A percentile compares a stretch with the other conserved stretches of the same genome.
phyloP scores from a whole-genome alignment of 1,284 basidiomycete species.

The Ustilago xerochloae region DNA sequence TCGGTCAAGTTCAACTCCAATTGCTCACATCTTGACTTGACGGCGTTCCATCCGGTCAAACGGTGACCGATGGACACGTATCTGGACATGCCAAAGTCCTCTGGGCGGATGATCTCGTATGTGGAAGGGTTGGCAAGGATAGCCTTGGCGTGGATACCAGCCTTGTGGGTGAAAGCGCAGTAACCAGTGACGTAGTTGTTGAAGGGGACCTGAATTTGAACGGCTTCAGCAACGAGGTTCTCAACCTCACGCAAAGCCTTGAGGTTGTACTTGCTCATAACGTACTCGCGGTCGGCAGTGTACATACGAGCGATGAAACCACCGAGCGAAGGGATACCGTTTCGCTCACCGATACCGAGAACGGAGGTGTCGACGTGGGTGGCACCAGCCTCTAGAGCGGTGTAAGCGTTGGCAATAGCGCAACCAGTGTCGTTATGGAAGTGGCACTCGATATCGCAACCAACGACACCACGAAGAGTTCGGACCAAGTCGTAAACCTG shows the following conservation, averaged over 20 bases:
- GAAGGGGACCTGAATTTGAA: slow-evolving; percentile 97
- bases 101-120: slow-evolving; percentile 74
- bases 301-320: slow-evolving; percentile 97
- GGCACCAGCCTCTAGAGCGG: slow-evolving; percentile 96
- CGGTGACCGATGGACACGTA: slow-evolving; percentile 99
- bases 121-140: slow-evolving; percentile 99
- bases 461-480: slow-evolving; percentile 86
- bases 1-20: slow-evolving; percentile 86
- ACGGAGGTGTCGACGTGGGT: slow-evolving; percentile 91
- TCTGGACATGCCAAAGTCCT: slow-evolving; percentile 96
- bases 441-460: slow-evolving; percentile 90
- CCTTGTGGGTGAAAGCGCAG: slow-evolving; percentile 99
- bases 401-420: slow-evolving; percentile 98
- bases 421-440: slow-evolving; percentile 96
- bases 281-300: slow-evolving; percentile 85
- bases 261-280: slow-evolving; percentile 99
- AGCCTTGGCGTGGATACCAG: slow-evolving; percentile 99
- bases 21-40: slow-evolving; percentile 99
- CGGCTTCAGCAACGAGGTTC: slow-evolving; percentile 97
- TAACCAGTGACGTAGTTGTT: slow-evolving; percentile 90
- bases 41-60: slow-evolving; percentile 96
- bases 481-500: slow-evolving; percentile 99
- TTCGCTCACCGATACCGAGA: slow-evolving; percentile 98
- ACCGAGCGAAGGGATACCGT: slow-evolving; percentile 97
- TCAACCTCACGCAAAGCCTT: slow-evolving; percentile 97